phyloP scores from a whole-genome alignment of 208 protist genomes.

The Acanthamoeba sp. region DNA sequence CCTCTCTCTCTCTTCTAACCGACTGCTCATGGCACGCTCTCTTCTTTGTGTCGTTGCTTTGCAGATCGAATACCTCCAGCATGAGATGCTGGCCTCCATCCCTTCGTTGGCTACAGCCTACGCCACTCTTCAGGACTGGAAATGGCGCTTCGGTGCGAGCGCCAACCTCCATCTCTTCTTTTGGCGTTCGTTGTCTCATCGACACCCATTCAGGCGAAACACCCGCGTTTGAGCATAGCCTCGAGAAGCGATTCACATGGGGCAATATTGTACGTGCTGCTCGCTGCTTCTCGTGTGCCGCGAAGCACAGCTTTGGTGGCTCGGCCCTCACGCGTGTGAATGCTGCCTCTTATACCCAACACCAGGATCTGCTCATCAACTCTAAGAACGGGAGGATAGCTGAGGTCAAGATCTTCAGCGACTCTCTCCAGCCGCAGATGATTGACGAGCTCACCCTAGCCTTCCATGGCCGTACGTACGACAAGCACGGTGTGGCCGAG shows the following conservation, averaged over 20 bases:
- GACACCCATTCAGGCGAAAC: constrained; percentile 28
- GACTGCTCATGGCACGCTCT: background rate
- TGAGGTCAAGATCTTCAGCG: constrained; percentile 64
- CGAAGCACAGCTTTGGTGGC: background rate
- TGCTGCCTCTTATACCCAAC: background rate
- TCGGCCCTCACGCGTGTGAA: background rate
- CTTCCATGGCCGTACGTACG: constrained; percentile 30
- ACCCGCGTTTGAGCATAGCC: constrained; percentile 58
- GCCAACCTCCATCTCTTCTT: background rate
- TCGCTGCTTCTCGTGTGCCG: background rate
- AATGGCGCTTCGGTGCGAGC: constrained; percentile 70
- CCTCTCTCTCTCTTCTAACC: background rate
- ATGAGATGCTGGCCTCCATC: constrained; percentile 3
- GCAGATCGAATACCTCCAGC: constrained; percentile 66
- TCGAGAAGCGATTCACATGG: constrained; percentile 67
- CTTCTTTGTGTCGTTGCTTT: background rate
- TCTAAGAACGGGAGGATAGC: constrained; percentile 16
- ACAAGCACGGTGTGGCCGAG: constrained; percentile 1
- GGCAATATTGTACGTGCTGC: constrained; percentile 51
- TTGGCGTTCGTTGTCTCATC: background rate
- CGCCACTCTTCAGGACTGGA: constrained; percentile 34
- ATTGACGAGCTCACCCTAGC: constrained; percentile 34
- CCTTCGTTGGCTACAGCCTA: background rate
- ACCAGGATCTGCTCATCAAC: constrained; percentile 54
- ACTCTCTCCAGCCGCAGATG: constrained; percentile 72